These are phyloP conservation scores for Eragrostis curvula DNA, from an alignment of 176 grass and related monocot genomes.

Conservation along the genomic window DNA sequence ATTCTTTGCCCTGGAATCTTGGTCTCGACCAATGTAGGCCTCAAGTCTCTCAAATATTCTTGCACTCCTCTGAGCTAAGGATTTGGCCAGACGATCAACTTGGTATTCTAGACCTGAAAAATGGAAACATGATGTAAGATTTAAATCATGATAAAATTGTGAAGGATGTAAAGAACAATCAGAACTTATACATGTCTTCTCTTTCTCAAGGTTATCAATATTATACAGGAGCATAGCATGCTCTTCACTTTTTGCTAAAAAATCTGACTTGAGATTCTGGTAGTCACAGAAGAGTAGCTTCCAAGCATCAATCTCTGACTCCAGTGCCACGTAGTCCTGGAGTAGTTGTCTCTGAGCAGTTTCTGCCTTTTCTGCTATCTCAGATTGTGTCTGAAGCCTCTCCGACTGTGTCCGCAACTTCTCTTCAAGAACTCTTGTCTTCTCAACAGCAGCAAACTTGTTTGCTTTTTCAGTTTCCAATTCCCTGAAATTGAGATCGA, in stretches of 20 bases:
- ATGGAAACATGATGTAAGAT: neutral
- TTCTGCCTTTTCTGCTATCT: neutral
- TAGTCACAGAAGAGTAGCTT: neutral
- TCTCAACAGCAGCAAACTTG: too few species aligned
- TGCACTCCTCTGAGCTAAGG: slow-evolving; percentile 4
- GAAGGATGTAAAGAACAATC: neutral
- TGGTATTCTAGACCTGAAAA: slow-evolving; percentile 12
- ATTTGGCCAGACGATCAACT: slow-evolving; percentile 1
- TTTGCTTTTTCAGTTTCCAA: too few species aligned
- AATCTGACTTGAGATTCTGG: slow-evolving; percentile 3
- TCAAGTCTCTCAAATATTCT: slow-evolving; percentile 12
- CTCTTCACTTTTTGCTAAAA: neutral
- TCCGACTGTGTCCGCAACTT: too few species aligned
- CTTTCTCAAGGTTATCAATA: neutral
- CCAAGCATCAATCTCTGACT: neutral
- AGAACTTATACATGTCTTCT: slow-evolving; percentile 5
- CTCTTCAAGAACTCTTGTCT: too few species aligned
- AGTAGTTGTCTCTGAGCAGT: neutral
- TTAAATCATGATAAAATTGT: neutral
- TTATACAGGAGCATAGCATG: neutral
- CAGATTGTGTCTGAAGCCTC: neutral
- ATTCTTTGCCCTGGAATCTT: neutral
- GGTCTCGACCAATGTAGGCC: neutral
- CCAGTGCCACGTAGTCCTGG: neutral
- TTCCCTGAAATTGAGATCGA: too few species aligned